These are phyloP conservation scores for Puccinia brachypodii DNA, from an alignment of 1,284 basidiomycete genomes.

Conservation along the genomic window DNA sequence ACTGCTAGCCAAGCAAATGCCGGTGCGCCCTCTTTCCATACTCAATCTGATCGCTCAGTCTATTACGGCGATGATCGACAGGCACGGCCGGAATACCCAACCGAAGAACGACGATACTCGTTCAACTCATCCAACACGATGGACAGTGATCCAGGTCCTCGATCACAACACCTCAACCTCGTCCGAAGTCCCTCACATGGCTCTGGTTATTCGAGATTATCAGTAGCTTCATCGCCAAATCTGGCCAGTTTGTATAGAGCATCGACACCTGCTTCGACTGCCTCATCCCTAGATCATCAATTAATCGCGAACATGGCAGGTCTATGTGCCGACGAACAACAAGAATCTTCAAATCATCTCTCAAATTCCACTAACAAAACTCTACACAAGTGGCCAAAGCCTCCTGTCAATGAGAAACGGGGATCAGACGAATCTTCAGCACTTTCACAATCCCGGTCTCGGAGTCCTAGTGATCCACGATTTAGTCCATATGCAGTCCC, in stretches of 20 bases:
- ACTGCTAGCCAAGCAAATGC: neutral
- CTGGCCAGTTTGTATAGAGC: conserved; percentile 45
- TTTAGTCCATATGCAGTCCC: conserved; percentile 45
- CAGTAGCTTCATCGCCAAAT: conserved; percentile 47
- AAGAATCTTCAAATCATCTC: neutral
- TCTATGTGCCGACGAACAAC: conserved; percentile 32
- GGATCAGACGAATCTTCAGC: conserved; percentile 32
- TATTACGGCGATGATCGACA: conserved; percentile 26
- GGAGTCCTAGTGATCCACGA: conserved; percentile 39
- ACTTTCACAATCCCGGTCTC: conserved; percentile 22
- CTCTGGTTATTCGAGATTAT: conserved; percentile 44
- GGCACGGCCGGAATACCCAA: conserved; percentile 15
- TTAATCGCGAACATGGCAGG: conserved; percentile 44
- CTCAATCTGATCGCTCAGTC: conserved; percentile 22
- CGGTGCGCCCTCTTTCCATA: conserved; percentile 9
- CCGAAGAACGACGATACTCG: conserved; percentile 39
- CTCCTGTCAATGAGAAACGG: conserved; percentile 19
- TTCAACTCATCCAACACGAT: conserved; percentile 47
- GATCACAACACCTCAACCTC: conserved; percentile 22
- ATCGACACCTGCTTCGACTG: conserved; percentile 44
- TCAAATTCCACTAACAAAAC: neutral
- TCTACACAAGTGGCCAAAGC: conserved; percentile 8
- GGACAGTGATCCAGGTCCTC: conserved; percentile 47
- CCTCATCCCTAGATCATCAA: conserved; percentile 47
- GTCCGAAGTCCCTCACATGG: conserved; percentile 41